Conservation (phyloP, 441 rosid genomes). For the Euphorbia neoarborescens region DNA sequence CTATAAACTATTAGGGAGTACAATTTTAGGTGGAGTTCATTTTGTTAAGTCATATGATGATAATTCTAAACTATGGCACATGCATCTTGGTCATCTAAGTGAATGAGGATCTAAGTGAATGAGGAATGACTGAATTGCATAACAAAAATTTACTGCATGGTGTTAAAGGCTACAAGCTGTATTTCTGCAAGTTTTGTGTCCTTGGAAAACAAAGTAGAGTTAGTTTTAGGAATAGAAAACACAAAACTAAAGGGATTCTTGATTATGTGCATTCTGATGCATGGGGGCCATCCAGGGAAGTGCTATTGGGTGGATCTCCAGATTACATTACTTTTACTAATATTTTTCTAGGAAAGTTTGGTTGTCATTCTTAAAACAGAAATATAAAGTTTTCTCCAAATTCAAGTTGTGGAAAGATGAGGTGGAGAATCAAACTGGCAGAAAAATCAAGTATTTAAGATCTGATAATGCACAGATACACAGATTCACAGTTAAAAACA, state of each 20-base stretch:
- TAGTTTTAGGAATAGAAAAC: not conserved
- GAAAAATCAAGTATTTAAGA: slow-evolving; percentile 2
- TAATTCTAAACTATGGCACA: slow-evolving; percentile 2
- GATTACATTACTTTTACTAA: not conserved
- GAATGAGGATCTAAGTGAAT: too few species aligned
- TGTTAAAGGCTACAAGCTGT: too few species aligned
- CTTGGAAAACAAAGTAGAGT: slow-evolving; percentile 2
- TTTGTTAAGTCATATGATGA: not conserved
- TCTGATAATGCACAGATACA: not conserved
- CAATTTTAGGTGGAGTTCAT: slow-evolving; percentile 12
- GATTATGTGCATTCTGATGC: slow-evolving; percentile 16
- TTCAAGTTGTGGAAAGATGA: not conserved
- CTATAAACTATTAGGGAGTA: slow-evolving; percentile 6
- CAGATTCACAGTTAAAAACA: not conserved
- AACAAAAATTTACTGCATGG: too few species aligned
- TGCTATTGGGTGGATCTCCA: not conserved
- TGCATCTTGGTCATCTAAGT: slow-evolving; percentile 6
- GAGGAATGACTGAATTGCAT: too few species aligned
- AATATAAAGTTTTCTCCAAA: too few species aligned
- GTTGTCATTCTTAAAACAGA: too few species aligned
- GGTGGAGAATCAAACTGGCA: not conserved
- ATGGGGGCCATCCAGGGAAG: not conserved
- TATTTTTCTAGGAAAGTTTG: too few species aligned
- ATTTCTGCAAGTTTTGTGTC: too few species aligned
- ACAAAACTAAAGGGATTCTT: slow-evolving; percentile 8